Base-by-base conservation (phyloP, 257 asterid species). In the Penstemon newberryi region DNA sequence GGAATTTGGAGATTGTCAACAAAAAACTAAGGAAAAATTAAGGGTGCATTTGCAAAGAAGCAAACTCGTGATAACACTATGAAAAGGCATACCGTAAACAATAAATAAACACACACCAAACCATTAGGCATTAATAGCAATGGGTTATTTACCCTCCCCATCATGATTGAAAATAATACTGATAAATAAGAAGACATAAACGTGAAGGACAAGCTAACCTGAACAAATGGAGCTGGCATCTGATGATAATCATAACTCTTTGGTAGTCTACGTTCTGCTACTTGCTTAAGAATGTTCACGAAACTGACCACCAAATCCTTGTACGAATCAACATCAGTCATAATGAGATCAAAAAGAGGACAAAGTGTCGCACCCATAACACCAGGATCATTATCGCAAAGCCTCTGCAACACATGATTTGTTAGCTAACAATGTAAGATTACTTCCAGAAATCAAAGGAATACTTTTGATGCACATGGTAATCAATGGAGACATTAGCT, bases 171-270 rank as follows among this genome's bases (percentile, higher is more conserved):
- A 25, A 25, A 25, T 2, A 25, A 1, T 25, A 25, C 33, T 25
- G 9, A 46, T 5, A 6, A 15, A 15, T 49, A 49, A 49, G 54
- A 49, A 4, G n/a, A 49, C 18, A 49, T 10, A 49, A 10, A 5
- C 11, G 13, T 8, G 38, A 51, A 8, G 49, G 44, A 9, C 25
- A 19, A 61, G 54, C 65, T 49, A 47, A 77, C 99, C 97, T 94
- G 99, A 79, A 94, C 83, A 80, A 94, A 94, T 36, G 97, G 99
- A 70, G 99, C 97, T 62, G 99, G 96, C 96, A 85, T 87, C 83
- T 91, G 97, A 84, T 94, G 99, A 78, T 91, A 94, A 80, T 94
- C 99, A 56, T 89, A 94, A 77, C 87, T 91, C 82, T 94, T 94
- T 40, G 99, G 99, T 60, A 94, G 77, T 66, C 93, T 84, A 62